phyloP scores from a whole-genome alignment of 495 filamentous ascomycete species.

The Podospora appendiculata region DNA sequence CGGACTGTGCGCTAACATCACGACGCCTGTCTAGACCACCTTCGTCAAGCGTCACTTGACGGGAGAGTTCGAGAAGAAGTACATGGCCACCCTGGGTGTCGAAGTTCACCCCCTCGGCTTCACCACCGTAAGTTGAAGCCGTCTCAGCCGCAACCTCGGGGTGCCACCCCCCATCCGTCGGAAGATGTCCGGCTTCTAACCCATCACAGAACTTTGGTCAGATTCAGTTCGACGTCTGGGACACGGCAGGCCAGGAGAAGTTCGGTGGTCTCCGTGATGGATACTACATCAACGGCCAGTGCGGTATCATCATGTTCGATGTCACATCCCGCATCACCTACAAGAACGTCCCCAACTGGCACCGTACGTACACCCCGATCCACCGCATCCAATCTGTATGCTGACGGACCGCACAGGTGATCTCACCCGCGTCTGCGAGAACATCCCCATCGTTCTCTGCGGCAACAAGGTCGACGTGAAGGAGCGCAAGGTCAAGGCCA shows the following conservation, averaged over 20 bases:
- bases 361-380: constrained; percentile 61
- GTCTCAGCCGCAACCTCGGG: no score
- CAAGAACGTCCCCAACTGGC: constrained; percentile 99
- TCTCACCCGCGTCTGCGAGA: constrained; percentile 98
- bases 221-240: constrained; percentile 99
- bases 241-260: constrained; percentile 99
- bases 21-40: constrained; percentile 62
- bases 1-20: constrained; percentile 15
- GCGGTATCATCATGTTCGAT: constrained; percentile 99
- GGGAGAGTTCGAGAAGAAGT: constrained; percentile 99
- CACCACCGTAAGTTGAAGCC: constrained; percentile 65
- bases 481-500: constrained; percentile 99
- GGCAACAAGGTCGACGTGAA: constrained; percentile 99
- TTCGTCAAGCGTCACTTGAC: constrained; percentile 99
- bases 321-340: constrained; percentile 99
- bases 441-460: constrained; percentile 95
- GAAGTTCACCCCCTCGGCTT: constrained; percentile 95
- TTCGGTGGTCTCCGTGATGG: constrained; percentile 99
- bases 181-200: constrained; percentile 8
- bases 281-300: constrained; percentile 99
- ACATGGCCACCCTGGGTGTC: constrained; percentile 98
- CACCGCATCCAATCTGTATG: not conserved
- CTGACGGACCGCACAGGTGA: constrained; percentile 60
- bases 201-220: constrained; percentile 73
- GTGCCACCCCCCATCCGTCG: not conserved